Conservation (phyloP, 1,139 yeast species). For the Diutina neorugosa region DNA sequence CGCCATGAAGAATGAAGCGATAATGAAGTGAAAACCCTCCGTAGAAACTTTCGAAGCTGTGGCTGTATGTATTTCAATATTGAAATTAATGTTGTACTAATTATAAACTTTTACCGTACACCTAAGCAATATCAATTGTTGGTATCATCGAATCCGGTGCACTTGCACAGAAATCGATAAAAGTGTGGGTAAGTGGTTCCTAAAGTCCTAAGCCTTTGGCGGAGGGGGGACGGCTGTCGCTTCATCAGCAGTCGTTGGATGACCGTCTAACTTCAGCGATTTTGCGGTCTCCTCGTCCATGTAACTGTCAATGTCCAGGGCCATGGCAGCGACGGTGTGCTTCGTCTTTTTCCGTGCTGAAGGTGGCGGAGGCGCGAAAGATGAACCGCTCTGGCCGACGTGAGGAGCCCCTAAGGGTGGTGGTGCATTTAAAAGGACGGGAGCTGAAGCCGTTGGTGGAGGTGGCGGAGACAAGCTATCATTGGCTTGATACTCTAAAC, state of each 20-base stretch:
- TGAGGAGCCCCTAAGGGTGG: background rate
- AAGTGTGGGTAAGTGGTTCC: too few relatives aligned
- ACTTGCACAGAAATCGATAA: too few relatives aligned
- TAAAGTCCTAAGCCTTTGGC: background rate
- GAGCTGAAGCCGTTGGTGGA: background rate
- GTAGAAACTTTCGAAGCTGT: too few relatives aligned
- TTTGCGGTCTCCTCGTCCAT: constrained; percentile 2
- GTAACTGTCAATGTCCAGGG: background rate
- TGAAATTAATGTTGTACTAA: background rate
- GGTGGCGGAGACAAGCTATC: background rate
- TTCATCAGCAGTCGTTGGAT: background rate
- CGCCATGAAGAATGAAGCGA: background rate
- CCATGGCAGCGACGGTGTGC: background rate
- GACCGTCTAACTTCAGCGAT: background rate
- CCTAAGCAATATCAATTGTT: background rate
- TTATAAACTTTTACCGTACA: too few relatives aligned
- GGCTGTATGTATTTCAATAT: background rate
- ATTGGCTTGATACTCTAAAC: background rate
- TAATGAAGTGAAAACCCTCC: background rate
- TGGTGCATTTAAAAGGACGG: background rate
- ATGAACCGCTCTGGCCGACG: background rate
- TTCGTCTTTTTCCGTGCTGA: background rate
- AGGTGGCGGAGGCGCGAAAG: background rate
- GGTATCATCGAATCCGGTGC: too few relatives aligned
- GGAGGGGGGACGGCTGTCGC: background rate